These are phyloP conservation scores for Eucalyptus caleyi DNA, from an alignment of 345 rosid genomes.

Conservation along the genomic window DNA sequence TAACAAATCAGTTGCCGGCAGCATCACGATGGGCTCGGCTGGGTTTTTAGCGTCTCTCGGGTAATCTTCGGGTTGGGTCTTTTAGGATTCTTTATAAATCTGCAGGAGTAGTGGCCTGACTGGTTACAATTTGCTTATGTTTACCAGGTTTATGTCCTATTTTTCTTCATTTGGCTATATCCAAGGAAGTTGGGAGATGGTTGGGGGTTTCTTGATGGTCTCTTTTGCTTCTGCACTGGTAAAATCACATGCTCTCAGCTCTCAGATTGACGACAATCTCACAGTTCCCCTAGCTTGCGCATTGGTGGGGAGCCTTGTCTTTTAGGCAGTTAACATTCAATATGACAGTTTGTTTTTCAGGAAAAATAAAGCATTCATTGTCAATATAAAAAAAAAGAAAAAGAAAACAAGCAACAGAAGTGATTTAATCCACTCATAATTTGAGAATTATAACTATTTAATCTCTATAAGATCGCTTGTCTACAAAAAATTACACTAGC, in stretches of 20 bases:
- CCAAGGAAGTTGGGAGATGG: conserved; percentile 32
- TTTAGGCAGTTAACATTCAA: neutral
- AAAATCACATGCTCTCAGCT: conserved; percentile 80
- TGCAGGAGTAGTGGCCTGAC: neutral
- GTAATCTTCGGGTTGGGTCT: conserved; percentile 7
- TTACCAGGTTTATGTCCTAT: conserved; percentile 55
- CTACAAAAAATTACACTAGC: neutral
- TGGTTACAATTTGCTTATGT: neutral
- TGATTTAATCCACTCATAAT: neutral
- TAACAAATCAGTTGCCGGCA: conserved; percentile 75
- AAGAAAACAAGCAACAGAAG: too few species aligned
- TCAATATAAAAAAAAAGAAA: too few species aligned
- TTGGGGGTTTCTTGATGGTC: conserved; percentile 39
- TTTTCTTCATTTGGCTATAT: conserved; percentile 62
- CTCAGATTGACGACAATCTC: conserved; percentile 82
- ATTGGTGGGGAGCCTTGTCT: conserved; percentile 46
- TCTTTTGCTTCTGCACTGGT: conserved; percentile 67
- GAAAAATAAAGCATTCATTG: neutral
- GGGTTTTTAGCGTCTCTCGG: conserved; percentile 68
- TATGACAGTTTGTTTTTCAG: neutral
- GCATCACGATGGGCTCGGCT: conserved; percentile 60
- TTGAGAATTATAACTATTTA: neutral
- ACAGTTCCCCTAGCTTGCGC: conserved; percentile 60
- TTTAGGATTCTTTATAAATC: neutral
- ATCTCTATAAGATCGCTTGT: neutral